Base-by-base conservation (phyloP, 306 rosid species). In the Sesbania bispinosa region DNA sequence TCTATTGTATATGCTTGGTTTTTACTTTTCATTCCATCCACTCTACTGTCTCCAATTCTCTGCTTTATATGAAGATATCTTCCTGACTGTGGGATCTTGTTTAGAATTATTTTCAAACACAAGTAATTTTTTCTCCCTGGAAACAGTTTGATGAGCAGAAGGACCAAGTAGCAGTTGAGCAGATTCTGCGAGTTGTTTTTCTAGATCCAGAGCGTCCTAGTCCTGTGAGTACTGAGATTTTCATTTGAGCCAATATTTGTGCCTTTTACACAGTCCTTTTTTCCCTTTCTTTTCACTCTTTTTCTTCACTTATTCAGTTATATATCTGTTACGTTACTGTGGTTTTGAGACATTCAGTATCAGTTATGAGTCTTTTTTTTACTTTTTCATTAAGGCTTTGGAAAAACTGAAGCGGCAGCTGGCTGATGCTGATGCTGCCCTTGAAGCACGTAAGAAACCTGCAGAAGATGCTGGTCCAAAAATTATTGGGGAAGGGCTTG, bases 111-210 rank as follows among this genome's bases (percentile, higher is more conserved):
- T 74, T 20, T 33, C 4, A 33, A 74, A 23, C 15, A 1, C 18
- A 14, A n/a, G 3, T 61, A 10, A 18, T 78, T 81, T 48, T 2
- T 59, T 58, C 39, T 42, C 51, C 46, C 23, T 76, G 69, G 84
- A 32, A 38, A 46, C 80, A 93, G 98, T 90, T 90, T 75, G 98
- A 94, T 74, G 98, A 94, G 86, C 98, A 84, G 78, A 90, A 87
- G 83, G 97, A 90, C 21, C 96, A 87, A 84, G 97, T 89, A 43
- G 83, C 97, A 18, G 62, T 90, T 57, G 98, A 94, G 77, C 96
- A 90, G 86, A 86, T 94, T 71, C 14, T 94, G 80, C 94, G 92
- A 19, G 98, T 83, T 78, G 87, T 89, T 61, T 94, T 94, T 79
- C 83, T 94, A 46, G 98, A 94, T 77, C 85, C 98, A 19, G 97